Base-by-base conservation (phyloP, 768 basidiomycete genomes). In the Inosperma sp. region DNA sequence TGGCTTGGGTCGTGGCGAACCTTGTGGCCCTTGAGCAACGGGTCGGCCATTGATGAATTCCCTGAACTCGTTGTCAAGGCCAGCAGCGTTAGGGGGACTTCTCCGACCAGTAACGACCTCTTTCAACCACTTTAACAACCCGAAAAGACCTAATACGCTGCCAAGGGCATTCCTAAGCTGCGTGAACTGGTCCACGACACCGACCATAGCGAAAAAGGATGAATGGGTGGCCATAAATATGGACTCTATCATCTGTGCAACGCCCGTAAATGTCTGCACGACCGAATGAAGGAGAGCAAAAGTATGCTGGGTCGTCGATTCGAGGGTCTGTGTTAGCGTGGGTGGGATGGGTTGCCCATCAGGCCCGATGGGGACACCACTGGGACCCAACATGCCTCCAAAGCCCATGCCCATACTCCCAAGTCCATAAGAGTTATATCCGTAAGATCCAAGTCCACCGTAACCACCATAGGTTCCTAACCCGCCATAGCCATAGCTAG, bases 211-310 rank as follows among this genome's bases (percentile, higher is more conserved):
- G 66, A 94, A 95, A 63, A 95, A 95, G 7, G 84, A 88, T 1
- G 89, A 92, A 67, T 95, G 93, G 0, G 93, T 95, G 2, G 95
- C 95, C 86, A 97, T 89, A 70, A 95, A 97, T 5, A 95, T 98
- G 27, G 83, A 86, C 67, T 98, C 95, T 63, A 99, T 84, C 83
- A 99, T 94, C 66, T 98, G 95, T 0, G 95, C 86, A 55, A 99
- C 84, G 19, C 94, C 94, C 0, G 84, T 78, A 69, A 98, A 95
- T 4, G 94, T 96, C 60, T 92, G 89, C 37, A 99, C 95, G 64
- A 99, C 86, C 9, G 88, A 90, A 59, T 97, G 93, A 23, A 99
- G 75, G 50, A 99, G 83, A 23, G 87, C 78, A 62, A 99, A 99
- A 3, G 95, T 97, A 50, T 89, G 86, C 48, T 89, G 86, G 2